A percentile compares a stretch with the other conserved stretches of the same genome.
phyloP scores from a whole-genome alignment of 1,284 basidiomycete species.

The Stygiomarasmius scandens region DNA sequence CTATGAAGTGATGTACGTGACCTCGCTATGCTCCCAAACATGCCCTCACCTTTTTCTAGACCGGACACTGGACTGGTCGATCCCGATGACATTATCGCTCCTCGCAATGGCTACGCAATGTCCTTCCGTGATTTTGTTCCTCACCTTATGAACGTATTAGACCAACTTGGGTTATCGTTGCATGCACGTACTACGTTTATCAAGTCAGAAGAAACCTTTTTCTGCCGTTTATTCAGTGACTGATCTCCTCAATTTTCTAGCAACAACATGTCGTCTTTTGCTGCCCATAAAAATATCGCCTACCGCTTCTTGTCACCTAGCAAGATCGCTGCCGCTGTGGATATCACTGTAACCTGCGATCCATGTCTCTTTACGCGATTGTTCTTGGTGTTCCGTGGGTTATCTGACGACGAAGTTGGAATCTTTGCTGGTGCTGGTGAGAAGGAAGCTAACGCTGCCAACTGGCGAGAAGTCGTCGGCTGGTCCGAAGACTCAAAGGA shows the following conservation, averaged over 20 bases:
- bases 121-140: slow-evolving; percentile 75
- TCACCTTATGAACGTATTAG: slow-evolving; percentile 74
- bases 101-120: slow-evolving; percentile 81
- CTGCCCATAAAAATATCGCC: slow-evolving; percentile 78
- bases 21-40: not conserved
- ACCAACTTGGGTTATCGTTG: slow-evolving; percentile 77
- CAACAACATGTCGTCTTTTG: slow-evolving; percentile 72
- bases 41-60: slow-evolving; percentile 36
- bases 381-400: slow-evolving; percentile 80
- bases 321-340: slow-evolving; percentile 79
- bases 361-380: slow-evolving; percentile 80
- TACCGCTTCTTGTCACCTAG: slow-evolving; percentile 80
- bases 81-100: slow-evolving; percentile 72
- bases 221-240: slow-evolving; percentile 2
- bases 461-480: slow-evolving; percentile 77
- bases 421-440: slow-evolving; percentile 77
- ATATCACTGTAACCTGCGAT: slow-evolving; percentile 77
- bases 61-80: slow-evolving; percentile 74
- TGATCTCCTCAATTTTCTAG: slow-evolving; percentile 36
- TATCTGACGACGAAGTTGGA: slow-evolving; percentile 76
- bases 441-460: slow-evolving; percentile 76
- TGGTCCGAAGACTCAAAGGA: slow-evolving; percentile 81
- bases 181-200: slow-evolving; percentile 78
- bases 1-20: slow-evolving; percentile 73
- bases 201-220: slow-evolving; percentile 52